phyloP scores from a whole-genome alignment of 768 basidiomycete genomes.

The Hericium rajendrae region DNA sequence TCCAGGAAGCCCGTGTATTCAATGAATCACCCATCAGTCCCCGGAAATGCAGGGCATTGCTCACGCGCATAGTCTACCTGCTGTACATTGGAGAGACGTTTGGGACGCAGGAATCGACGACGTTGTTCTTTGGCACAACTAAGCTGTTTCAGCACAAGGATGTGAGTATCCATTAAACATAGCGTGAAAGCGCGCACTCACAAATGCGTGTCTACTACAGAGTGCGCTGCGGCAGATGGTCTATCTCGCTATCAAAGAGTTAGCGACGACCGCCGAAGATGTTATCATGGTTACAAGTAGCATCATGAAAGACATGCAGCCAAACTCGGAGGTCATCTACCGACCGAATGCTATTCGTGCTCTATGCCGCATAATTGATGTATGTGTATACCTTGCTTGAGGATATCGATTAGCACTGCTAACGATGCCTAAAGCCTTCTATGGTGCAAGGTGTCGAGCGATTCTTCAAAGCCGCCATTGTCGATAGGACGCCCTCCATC shows the following conservation, averaged over 20 bases:
- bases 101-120: conserved; percentile 91
- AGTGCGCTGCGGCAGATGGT: conserved; percentile 95
- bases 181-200: neutral
- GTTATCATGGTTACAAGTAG: conserved; percentile 99
- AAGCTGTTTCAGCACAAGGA: conserved; percentile 99
- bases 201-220: conserved; percentile 29
- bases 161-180: conserved; percentile 41
- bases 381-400: conserved; percentile 33
- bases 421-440: conserved; percentile 57
- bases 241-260: conserved; percentile 97
- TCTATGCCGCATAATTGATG: conserved; percentile 93
- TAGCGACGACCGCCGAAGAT: conserved; percentile 92
- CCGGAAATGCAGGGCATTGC: conserved; percentile 89
- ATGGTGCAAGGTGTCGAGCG: conserved; percentile 98
- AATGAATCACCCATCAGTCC: conserved; percentile 99
- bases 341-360: conserved; percentile 96
- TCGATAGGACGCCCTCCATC: conserved; percentile 92
- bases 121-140: conserved; percentile 96
- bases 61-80: conserved; percentile 94
- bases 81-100: conserved; percentile 95
- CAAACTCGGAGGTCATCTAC: conserved; percentile 97
- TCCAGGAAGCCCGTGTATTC: conserved; percentile 97
- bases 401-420: conserved; percentile 1
- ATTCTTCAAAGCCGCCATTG: conserved; percentile 98
- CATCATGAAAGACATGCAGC: conserved; percentile 99